Conservation (phyloP, 768 basidiomycete genomes). For the Pleurotus citrinopileatus region DNA sequence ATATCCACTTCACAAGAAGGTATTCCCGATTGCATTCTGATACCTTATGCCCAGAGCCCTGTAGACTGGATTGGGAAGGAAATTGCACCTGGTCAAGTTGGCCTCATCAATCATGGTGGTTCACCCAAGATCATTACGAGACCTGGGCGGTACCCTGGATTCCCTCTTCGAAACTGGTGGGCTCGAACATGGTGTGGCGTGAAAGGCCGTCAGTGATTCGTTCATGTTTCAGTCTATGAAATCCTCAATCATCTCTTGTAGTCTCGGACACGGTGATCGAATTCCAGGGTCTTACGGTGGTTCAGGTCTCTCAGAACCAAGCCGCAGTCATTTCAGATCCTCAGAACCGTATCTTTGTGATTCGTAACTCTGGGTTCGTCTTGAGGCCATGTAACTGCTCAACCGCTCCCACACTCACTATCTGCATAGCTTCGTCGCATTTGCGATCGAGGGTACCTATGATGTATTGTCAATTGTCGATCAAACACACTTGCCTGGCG, state of each 20-base stretch:
- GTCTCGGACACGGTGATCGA: conserved; percentile 83
- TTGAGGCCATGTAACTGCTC: neutral
- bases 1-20: no score
- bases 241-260: conserved; percentile 22
- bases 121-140: conserved; percentile 71
- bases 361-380: conserved; percentile 3
- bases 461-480: conserved; percentile 79
- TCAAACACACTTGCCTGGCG: conserved; percentile 70
- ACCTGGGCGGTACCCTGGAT: conserved; percentile 76
- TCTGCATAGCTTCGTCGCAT: conserved; percentile 67
- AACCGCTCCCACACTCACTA: conserved; percentile 24
- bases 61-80: conserved; percentile 70
- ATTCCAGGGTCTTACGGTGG: conserved; percentile 77
- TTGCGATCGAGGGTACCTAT: conserved; percentile 76
- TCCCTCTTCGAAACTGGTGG: conserved; percentile 84
- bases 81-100: conserved; percentile 68
- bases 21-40: neutral
- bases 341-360: conserved; percentile 61
- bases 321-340: conserved; percentile 80
- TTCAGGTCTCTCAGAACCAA: conserved; percentile 83
- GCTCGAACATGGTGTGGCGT: conserved; percentile 71
- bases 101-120: conserved; percentile 81
- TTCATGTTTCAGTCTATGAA: neutral
- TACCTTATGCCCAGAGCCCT: conserved; percentile 37
- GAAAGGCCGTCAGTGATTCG: conserved; percentile 51